Conservation (phyloP, 1,284 basidiomycete species). For the Pseudozyma hubeiensis region DNA sequence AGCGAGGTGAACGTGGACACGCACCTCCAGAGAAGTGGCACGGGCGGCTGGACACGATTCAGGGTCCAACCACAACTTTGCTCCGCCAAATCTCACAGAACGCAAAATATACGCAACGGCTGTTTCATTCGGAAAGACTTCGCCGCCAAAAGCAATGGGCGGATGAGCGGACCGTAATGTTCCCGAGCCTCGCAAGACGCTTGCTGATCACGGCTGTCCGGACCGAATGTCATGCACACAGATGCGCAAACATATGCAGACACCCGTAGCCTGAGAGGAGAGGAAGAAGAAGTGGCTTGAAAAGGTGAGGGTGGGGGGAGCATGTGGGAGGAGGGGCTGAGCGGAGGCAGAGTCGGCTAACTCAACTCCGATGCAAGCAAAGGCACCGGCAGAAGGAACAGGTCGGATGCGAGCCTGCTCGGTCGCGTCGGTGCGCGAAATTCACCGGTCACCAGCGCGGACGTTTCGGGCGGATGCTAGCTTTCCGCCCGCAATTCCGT, state of each 20-base stretch:
- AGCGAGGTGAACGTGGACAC: constrained; percentile 14
- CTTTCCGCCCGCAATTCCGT: too few species aligned
- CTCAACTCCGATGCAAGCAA: too few species aligned
- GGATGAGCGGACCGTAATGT: background rate
- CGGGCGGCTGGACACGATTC: background rate
- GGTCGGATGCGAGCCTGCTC: background rate
- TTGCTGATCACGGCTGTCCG: constrained; percentile 4
- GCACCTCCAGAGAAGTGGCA: background rate
- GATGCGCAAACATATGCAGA: background rate
- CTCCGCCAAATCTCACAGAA: constrained; percentile 2
- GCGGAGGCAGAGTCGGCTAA: background rate
- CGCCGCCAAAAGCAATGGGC: background rate
- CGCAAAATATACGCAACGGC: background rate
- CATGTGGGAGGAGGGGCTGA: background rate
- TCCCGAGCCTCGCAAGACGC: background rate
- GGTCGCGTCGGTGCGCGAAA: background rate
- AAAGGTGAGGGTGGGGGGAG: background rate
- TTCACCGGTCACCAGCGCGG: background rate
- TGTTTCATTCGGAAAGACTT: too few species aligned
- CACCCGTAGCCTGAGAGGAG: background rate
- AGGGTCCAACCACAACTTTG: constrained; percentile 15
- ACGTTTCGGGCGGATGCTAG: too few species aligned
- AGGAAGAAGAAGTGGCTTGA: constrained; percentile 1
- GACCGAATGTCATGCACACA: background rate
- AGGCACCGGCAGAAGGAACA: background rate